phyloP scores from a whole-genome alignment of 176 grass and related monocot genomes.

The Zea mays region DNA sequence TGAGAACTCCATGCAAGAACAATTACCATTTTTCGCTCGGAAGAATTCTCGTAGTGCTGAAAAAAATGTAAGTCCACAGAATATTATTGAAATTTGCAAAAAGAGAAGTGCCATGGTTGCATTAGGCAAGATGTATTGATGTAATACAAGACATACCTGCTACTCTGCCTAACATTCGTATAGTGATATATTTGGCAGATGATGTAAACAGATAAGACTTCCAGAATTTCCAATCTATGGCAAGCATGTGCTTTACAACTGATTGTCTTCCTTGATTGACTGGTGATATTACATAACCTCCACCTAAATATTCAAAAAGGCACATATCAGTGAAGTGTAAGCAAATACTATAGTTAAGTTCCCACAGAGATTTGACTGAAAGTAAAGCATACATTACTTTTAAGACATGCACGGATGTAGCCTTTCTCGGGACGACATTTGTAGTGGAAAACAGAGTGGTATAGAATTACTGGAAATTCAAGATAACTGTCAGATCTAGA shows the following conservation, averaged over 20 bases:
- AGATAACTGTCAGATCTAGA: conserved; percentile 48
- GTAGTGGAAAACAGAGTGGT: conserved; percentile 95
- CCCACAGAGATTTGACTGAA: conserved; percentile 31
- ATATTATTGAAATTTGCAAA: conserved; percentile 16
- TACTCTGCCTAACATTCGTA: conserved; percentile 84
- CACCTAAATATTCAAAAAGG: conserved; percentile 59
- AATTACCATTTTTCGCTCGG: conserved; percentile 79
- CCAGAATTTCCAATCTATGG: conserved; percentile 99
- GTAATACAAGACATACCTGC: conserved; percentile 59
- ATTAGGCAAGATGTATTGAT: conserved; percentile 34
- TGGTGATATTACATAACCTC: conserved; percentile 93
- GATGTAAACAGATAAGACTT: conserved; percentile 80
- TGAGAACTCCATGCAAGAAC: conserved; percentile 69
- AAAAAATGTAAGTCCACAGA: conserved; percentile 19
- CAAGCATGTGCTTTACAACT: conserved; percentile 98
- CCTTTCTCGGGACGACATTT: conserved; percentile 71
- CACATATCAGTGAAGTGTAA: conserved; percentile 31
- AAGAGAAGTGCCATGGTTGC: neutral
- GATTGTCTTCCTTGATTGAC: conserved; percentile 88
- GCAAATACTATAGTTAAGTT: neutral
- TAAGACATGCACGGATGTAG: conserved; percentile 90
- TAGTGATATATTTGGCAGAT: conserved; percentile 75
- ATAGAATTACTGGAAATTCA: conserved; percentile 83
- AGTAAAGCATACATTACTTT: conserved; percentile 96
- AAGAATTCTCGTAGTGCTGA: conserved; percentile 92